Percentiles rank a stretch among this genome's conserved stretches.
These are phyloP conservation scores for Mucor irregularis DNA, from an alignment of 371 early-diverging fungal species.

Conservation along the genomic window DNA sequence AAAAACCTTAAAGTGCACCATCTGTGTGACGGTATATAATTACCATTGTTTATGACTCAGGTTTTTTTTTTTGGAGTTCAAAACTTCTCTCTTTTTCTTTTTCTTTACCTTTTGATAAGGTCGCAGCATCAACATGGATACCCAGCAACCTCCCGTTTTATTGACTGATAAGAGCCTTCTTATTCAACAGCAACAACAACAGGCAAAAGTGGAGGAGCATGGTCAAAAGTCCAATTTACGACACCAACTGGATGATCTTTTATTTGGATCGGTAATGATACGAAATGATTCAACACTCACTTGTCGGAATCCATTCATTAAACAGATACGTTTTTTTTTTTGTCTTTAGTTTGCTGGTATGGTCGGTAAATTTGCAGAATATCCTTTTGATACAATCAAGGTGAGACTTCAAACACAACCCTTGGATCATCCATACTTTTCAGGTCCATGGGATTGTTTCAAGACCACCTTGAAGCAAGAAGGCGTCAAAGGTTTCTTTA, in stretches of 20 bases:
- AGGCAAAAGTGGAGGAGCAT: not conserved
- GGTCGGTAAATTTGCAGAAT: constrained; percentile 92
- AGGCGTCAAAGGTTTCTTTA: constrained; percentile 81
- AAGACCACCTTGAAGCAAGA: constrained; percentile 66
- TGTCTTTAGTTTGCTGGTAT: constrained; percentile 76
- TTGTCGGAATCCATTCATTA: too few species aligned
- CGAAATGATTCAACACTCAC: too few species aligned
- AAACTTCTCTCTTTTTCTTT: constrained; percentile 5
- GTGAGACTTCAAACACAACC: constrained; percentile 93
- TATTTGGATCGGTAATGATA: constrained; percentile 34
- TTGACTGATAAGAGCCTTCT: not conserved
- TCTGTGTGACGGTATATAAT: too few species aligned
- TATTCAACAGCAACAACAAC: not conserved
- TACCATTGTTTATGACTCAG: too few species aligned
- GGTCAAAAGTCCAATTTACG: constrained; percentile 14
- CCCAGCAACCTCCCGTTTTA: constrained; percentile 12
- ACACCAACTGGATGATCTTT: constrained; percentile 30
- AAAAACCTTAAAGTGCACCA: too few species aligned
- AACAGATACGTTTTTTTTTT: too few species aligned
- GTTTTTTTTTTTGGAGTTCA: too few species aligned
- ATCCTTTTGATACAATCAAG: constrained; percentile 97
- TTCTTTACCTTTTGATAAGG: not conserved
- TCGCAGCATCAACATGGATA: constrained; percentile 13
- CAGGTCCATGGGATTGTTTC: constrained; percentile 87
- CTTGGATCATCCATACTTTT: constrained; percentile 64